Base-by-base conservation (phyloP, 179 eudicot species). In the Gypsophila paniculata region DNA sequence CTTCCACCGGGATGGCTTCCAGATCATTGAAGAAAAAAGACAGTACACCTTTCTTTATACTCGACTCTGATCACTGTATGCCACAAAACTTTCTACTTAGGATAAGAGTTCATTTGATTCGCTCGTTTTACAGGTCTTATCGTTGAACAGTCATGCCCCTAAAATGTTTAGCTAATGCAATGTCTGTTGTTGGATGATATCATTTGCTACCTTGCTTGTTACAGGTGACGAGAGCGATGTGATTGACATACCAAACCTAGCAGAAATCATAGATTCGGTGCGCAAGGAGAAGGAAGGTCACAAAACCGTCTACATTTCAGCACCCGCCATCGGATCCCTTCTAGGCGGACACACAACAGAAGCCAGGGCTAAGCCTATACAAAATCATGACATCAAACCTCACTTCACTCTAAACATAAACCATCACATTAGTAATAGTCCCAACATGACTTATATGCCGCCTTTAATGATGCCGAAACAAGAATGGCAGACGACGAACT, bases 61-160 rank as follows among this genome's bases (percentile, higher is more conserved):
- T 54, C 23, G 86, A 78, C 66, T 65, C 84, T 61, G 86, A 80
- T 70, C 80, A 75, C 32, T 70, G 86, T 83, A 80, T 59, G 74
- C 21, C 21, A 3, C 66, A 58, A 17, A 60, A 48, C 55, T 42
- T 58, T 3, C 23, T 26, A 46, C 61, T 22, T 44, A 6, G 22
- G 22, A 8, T 60, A 6, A 60, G n/a, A 34, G 6, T n/a, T 68
- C 18, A 13, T 8, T 58, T 39, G 22, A 15, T 38, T 17, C 3
- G 18, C 46, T n/a, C 22, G 51, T 21, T 29, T 1, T 29, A 29
- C 34, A 29, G 34, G 4, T 29, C 34, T 29, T 29, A 29, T 29
- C 34, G 34, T 29, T 1, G 34, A 4, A 29, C 34, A 29, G 34
- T 29, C 34, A 29, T 29, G 4, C 34, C 34, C 61, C 12, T 21